These are phyloP conservation scores for Rhizomucor miehei DNA, from an alignment of 371 early-diverging fungal genomes.

Conservation along the genomic window DNA sequence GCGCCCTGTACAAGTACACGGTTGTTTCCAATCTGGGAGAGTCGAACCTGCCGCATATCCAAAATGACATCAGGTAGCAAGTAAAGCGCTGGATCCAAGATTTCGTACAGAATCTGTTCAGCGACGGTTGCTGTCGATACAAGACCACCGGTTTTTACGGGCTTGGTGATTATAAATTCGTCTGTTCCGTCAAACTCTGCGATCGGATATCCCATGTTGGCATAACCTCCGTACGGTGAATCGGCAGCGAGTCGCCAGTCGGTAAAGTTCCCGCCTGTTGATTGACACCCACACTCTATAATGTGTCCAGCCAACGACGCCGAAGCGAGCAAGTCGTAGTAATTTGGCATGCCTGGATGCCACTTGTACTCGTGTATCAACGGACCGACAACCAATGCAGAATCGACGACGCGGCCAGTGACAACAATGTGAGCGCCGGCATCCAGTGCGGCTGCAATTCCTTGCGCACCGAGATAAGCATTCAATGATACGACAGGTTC, in stretches of 20 bases:
- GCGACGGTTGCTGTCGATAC: slow-evolving; percentile 64
- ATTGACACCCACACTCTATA: slow-evolving; percentile 77
- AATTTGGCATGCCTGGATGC: slow-evolving; percentile 28
- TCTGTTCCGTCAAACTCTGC: slow-evolving; percentile 61
- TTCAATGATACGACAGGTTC: slow-evolving; percentile 61
- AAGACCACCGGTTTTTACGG: slow-evolving; percentile 67
- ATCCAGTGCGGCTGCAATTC: slow-evolving; percentile 58
- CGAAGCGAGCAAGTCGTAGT: slow-evolving; percentile 64
- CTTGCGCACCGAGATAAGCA: slow-evolving; percentile 62
- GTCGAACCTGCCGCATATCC: slow-evolving; percentile 62
- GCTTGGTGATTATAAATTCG: slow-evolving; percentile 68
- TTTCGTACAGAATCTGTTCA: slow-evolving; percentile 74
- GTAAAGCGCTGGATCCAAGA: slow-evolving; percentile 68
- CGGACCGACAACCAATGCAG: slow-evolving; percentile 64
- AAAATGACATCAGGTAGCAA: slow-evolving; percentile 72
- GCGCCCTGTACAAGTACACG: slow-evolving; percentile 67
- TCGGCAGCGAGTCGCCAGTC: slow-evolving; percentile 67
- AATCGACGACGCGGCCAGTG: slow-evolving; percentile 75
- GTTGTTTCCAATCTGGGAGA: slow-evolving; percentile 56
- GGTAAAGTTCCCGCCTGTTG: slow-evolving; percentile 77
- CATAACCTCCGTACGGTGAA: slow-evolving; percentile 60
- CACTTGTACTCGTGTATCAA: slow-evolving; percentile 58
- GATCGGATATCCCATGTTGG: slow-evolving; percentile 76
- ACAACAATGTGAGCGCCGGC: slow-evolving; percentile 69
- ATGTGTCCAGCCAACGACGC: slow-evolving; percentile 75